Conservation (phyloP, 345 rosid species). For the Eucalyptus pauciflora region DNA sequence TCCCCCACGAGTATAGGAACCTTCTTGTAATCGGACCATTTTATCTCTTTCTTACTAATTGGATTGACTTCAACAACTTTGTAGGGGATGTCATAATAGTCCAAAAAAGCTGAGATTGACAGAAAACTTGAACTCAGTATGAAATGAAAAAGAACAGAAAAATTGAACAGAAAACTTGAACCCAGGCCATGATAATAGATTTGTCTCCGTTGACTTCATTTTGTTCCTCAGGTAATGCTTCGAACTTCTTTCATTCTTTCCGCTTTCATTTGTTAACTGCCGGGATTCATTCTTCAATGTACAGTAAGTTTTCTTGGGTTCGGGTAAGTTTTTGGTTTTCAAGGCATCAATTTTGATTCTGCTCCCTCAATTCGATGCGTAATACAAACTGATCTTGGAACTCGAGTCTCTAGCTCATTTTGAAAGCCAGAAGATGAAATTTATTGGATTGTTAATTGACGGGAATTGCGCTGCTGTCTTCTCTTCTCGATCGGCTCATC, state of each 20-base stretch:
- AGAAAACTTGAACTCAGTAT: background rate
- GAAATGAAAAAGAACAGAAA: background rate
- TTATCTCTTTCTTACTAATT: conserved; percentile 32
- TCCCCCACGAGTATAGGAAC: conserved; percentile 36
- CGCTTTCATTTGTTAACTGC: no score
- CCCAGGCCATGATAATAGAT: no score
- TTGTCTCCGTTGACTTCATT: no score
- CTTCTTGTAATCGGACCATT: conserved; percentile 40
- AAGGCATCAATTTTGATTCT: background rate
- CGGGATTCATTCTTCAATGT: no score
- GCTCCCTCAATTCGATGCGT: background rate
- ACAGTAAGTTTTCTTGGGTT: no score
- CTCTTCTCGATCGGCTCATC: no score
- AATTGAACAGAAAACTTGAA: background rate
- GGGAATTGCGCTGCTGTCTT: rapidly evolving
- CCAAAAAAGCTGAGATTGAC: conserved; percentile 28
- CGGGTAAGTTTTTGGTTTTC: background rate
- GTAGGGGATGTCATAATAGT: conserved; percentile 35
- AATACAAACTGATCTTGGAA: background rate
- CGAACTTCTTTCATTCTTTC: no score
- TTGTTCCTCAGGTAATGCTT: no score
- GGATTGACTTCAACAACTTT: conserved; percentile 45
- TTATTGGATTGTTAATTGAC: no score
- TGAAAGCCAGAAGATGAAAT: no score
- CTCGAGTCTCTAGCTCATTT: rapidly evolving